Evolutionary conservation across 805 yeast genomes (phyloP).

Genomic region (Candida sonorensis): DNA sequence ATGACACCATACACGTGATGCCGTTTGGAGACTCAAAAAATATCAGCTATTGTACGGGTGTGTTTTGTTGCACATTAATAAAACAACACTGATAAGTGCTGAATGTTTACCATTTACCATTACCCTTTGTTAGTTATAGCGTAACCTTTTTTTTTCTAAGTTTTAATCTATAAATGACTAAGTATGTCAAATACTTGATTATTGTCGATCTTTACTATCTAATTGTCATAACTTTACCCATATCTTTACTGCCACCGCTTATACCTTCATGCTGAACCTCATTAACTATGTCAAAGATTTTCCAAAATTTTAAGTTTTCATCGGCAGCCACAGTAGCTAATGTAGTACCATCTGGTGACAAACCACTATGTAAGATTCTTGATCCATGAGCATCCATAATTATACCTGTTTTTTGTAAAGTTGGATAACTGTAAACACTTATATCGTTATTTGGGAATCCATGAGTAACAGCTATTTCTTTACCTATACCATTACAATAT

Average conservation of each 20-base stretch:
- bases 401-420: constrained; percentile 81
- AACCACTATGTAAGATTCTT: constrained; percentile 71
- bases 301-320: constrained; percentile 93
- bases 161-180: too few relatives aligned
- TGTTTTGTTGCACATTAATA: too few relatives aligned
- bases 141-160: too few relatives aligned
- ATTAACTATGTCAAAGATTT: constrained; percentile 55
- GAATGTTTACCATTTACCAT: too few relatives aligned
- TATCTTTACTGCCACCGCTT: constrained; percentile 34
- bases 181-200: too few relatives aligned
- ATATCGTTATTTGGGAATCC: constrained; percentile 88
- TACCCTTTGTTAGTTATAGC: too few relatives aligned
- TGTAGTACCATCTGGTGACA: constrained; percentile 87
- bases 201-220: constrained; percentile 25
- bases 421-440: constrained; percentile 78
- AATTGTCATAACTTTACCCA: constrained; percentile 46
- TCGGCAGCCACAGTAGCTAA: constrained; percentile 95
- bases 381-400: constrained; percentile 84
- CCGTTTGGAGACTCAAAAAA: too few relatives aligned
- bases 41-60: too few relatives aligned
- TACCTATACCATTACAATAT: constrained; percentile 58
- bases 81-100: too few relatives aligned
- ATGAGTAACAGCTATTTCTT: constrained; percentile 87
- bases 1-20: too few relatives aligned
- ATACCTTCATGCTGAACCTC: constrained; percentile 14